Evolutionary conservation across 169 alveolate genomes (phyloP).

Genomic region (Plasmodium sp.): DNA sequence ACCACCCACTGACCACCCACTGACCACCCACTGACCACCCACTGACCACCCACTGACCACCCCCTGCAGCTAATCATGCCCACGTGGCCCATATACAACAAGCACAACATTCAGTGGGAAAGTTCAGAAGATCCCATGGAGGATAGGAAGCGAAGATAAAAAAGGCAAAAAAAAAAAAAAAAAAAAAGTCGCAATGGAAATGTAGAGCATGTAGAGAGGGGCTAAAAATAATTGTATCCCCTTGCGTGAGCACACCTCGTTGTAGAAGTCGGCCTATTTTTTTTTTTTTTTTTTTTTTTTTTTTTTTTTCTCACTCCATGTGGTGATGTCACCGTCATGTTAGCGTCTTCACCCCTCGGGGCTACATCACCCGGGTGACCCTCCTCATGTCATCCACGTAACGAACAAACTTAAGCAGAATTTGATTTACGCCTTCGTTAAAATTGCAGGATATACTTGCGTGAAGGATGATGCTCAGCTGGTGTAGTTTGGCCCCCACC

Average conservation of each 20-base stretch:
- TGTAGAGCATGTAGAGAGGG: background rate
- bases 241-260: background rate
- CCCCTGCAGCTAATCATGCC: slow-evolving; percentile 34
- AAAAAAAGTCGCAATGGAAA: background rate
- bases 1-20: too few species aligned
- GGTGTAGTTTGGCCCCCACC: background rate
- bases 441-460: background rate
- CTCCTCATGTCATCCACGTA: background rate
- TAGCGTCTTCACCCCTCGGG: background rate
- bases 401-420: slow-evolving; percentile 14
- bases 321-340: background rate
- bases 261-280: background rate
- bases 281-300: background rate
- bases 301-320: background rate
- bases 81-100: slow-evolving; percentile 71
- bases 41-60: too few species aligned
- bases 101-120: slow-evolving; percentile 37
- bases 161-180: background rate
- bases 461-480: slow-evolving; percentile 23
- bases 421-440: slow-evolving; percentile 17
- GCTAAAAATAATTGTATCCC: background rate
- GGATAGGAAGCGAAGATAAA: slow-evolving; percentile 23
- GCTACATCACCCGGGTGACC: background rate
- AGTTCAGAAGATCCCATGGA: background rate
- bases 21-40: too few species aligned